Evolutionary conservation across 2,329 filamentous ascomycete genomes (phyloP), one percentile per base, ranked within the genome.

Genomic region (Penicillium corylophilum): DNA sequence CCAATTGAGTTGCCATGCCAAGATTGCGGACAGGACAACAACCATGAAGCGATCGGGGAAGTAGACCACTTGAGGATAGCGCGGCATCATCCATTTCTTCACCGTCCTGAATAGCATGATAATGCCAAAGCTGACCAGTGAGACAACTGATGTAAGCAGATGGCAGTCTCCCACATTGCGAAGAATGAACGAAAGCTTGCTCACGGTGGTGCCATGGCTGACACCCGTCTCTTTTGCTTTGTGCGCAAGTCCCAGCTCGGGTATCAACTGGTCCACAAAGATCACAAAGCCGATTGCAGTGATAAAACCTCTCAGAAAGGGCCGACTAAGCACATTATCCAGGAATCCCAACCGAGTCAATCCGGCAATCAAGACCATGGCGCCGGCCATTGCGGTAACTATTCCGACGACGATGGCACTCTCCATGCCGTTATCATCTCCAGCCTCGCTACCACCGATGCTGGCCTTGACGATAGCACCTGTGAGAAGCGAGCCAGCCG

Each of bases 211-310:
- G 15, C 89, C 90, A 66, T 97, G 93, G 39, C 83, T 82, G 2
- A 91, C 80, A 2, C 77, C 76, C 2, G 71, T 67, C 15, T 86
- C 74, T 46, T 83, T 84, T 0, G 91, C 89, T 16, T 84, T 72
- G 1, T 79, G 75, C 33, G 79, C 80, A 20, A 99, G 79, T 0
- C 94, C 94, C 63, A 95, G 81, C 71, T 97, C 91, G 0, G 93
- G 92, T 47, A 96, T 89, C 40, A 96, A 77, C 73, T 99, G 94
- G 70, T 97, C 94, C 31, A 97, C 90, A 35, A 95, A 85, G 67
- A 99, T 97, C 59, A 97, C 92, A 50, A 96, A 89, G 44, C 94
- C 94, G 68, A 99, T 95, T 45, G 94, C 94, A 51, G 90, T 96
- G 73, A 99, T 96, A 74, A 99, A 99, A 1, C 94, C 94, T 53